These are phyloP conservation scores for Bipolaris cookei DNA, from an alignment of 2,329 filamentous ascomycete genomes.

Conservation along the genomic window DNA sequence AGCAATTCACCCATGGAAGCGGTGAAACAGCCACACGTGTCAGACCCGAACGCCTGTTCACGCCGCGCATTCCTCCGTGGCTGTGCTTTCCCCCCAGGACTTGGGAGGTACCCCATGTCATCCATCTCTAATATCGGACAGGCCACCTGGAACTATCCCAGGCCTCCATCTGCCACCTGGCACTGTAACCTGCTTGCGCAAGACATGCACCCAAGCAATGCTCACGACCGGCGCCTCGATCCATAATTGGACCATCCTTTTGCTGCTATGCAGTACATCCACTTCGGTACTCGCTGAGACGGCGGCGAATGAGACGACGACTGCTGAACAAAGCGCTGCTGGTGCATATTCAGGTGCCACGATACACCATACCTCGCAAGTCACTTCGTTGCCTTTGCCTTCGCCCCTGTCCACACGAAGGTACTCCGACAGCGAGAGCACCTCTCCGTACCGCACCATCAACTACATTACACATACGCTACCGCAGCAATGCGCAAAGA, in stretches of 20 bases:
- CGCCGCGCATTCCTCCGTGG: slow-evolving; percentile 14
- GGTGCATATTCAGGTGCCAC: slow-evolving; percentile 34
- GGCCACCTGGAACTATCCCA: slow-evolving; percentile 9
- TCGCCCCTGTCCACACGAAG: slow-evolving; percentile 20
- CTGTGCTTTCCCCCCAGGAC: not conserved
- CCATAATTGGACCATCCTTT: slow-evolving; percentile 46
- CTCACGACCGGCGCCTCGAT: slow-evolving; percentile 47
- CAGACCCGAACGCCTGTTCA: slow-evolving; percentile 29
- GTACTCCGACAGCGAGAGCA: slow-evolving; percentile 44
- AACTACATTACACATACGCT: slow-evolving; percentile 83
- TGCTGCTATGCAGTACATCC: slow-evolving; percentile 44
- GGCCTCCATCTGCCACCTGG: slow-evolving; percentile 14
- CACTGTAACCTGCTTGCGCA: slow-evolving; percentile 33
- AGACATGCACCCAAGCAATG: slow-evolving; percentile 51
- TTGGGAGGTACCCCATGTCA: slow-evolving; percentile 20
- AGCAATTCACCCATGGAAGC: slow-evolving; percentile 13
- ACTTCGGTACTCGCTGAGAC: slow-evolving; percentile 32
- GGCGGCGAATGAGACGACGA: slow-evolving; percentile 42
- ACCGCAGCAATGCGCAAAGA: slow-evolving; percentile 75
- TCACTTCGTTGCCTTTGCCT: slow-evolving; percentile 4
- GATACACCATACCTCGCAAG: slow-evolving; percentile 18
- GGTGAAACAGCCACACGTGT: slow-evolving; percentile 28
- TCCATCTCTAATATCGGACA: slow-evolving; percentile 17
- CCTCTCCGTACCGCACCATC: slow-evolving; percentile 66
- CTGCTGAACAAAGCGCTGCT: slow-evolving; percentile 30